phyloP scores from a whole-genome alignment of 495 filamentous ascomycete genomes.

The Podospora australis region DNA sequence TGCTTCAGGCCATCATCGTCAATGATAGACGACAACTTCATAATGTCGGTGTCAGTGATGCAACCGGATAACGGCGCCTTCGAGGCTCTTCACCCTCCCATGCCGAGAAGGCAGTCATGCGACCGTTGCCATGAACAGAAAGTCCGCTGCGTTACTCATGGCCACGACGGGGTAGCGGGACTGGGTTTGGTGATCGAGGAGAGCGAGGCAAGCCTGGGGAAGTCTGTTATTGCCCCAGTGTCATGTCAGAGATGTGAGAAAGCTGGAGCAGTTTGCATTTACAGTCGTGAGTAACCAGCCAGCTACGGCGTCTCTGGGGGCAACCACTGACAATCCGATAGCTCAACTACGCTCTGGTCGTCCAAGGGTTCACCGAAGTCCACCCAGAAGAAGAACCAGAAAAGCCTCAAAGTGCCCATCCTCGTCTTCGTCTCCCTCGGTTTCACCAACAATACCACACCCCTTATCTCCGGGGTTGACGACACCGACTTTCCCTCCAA shows the following conservation, averaged over 20 bases:
- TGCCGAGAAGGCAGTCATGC: constrained; percentile 23
- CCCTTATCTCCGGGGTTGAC: background rate
- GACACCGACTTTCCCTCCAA: background rate
- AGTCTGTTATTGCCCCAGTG: constrained; percentile 9
- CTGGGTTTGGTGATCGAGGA: constrained; percentile 9
- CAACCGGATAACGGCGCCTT: background rate
- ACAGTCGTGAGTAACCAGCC: constrained; percentile 12
- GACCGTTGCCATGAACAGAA: constrained; percentile 23
- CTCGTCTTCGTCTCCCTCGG: background rate
- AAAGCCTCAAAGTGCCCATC: constrained; percentile 5
- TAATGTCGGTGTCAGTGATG: background rate
- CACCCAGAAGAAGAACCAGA: constrained; percentile 8
- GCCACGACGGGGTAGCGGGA: background rate
- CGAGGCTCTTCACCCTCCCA: constrained; percentile 5
- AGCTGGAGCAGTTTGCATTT: constrained; percentile 17
- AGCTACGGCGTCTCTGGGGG: background rate
- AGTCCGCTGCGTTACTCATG: constrained; percentile 19
- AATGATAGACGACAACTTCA: too few species aligned
- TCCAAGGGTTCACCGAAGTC: constrained; percentile 12
- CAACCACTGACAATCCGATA: background rate
- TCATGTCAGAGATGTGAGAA: constrained; percentile 17
- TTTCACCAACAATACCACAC: constrained; percentile 3
- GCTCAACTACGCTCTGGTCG: constrained; percentile 20
- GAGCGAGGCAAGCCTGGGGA: background rate
- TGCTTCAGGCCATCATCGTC: too few species aligned